phyloP scores from a whole-genome alignment of 1,139 yeast genomes.

The Kluyveromyces marxianus region DNA sequence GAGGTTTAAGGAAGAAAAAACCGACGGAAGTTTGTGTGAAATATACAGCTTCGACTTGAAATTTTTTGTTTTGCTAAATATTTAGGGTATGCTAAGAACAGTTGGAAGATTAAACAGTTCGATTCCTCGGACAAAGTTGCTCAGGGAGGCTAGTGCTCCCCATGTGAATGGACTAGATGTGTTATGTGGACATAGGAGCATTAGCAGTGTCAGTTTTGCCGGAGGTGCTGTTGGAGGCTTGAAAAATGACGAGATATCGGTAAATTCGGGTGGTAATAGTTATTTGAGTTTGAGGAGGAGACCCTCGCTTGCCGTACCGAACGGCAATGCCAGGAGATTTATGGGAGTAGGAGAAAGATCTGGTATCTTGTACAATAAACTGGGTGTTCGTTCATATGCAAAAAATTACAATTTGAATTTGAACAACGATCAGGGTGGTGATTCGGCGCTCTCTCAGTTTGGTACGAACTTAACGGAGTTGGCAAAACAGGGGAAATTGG shows the following conservation, averaged over 20 bases:
- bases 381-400: conserved; percentile 1
- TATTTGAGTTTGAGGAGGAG: no score
- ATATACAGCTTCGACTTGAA: no score
- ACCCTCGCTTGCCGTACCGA: no score
- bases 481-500: conserved; percentile 85
- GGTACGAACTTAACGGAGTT: conserved; percentile 84
- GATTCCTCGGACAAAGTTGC: background rate
- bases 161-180: background rate
- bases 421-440: conserved; percentile 1
- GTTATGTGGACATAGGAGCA: background rate
- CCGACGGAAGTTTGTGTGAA: no score
- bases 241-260: no score
- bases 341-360: no score
- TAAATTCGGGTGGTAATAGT: no score
- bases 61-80: no score
- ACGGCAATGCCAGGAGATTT: no score
- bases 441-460: conserved; percentile 75
- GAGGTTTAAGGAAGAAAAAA: background rate
- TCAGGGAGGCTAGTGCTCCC: background rate
- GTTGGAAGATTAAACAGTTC: background rate
- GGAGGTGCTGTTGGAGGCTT: no score
- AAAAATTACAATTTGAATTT: conserved; percentile 6
- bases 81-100: background rate
- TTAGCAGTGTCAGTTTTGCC: no score
- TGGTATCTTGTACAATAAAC: no score